Evolutionary conservation across 225 moss, liverwort and hornwort genomes (phyloP), one percentile per base, ranked within the genome.

Genomic region (Neckera pumila): DNA sequence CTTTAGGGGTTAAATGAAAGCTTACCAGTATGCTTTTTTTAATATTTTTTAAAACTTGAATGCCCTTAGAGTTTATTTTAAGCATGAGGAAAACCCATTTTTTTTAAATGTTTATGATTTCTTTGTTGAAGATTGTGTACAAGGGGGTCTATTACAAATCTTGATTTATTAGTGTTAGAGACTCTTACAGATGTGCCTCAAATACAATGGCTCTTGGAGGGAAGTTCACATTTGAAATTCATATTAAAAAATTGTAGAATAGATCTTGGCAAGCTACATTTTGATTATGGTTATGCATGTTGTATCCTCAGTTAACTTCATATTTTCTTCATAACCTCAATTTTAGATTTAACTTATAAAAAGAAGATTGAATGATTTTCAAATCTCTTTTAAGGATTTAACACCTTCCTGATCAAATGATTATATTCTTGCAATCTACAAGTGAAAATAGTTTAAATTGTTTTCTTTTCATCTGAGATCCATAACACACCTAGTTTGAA

Each of bases 131-230:
- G 20, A 36, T 66, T 66, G 1, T 36, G 20, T 11, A 18, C 6
- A 66, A 36, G 66, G 6, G 4, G 0, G 2, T 2, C 18, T 5
- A 66, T 66, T 66, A 11, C 36, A 36, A 66, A 19, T 66, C 10
- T 19, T 66, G 1, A 16, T 18, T 19, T 18, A 34, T 64, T 10
- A 34, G 65, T 65, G 18, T 13, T 11, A 66, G 2, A 66, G 11
- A 36, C 66, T 36, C 14, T 33, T 4, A 10, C 0, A 40, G 3
- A 71, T 42, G 26, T 14, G 14, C 8, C 15, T 71, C 26, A 40
- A 8, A 40, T 40, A n/a, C 3, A 36, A 2, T 66, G 0, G 5
- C 20, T 36, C 10, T 18, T 10, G 6, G 18, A 0, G 5, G 1
- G 1, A 10, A 64, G 10, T 34, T 64, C 34, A 33, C 18, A 34